These are phyloP conservation scores for Hypomyces rosellus DNA, from an alignment of 2,329 filamentous ascomycete genomes.

Conservation along the genomic window DNA sequence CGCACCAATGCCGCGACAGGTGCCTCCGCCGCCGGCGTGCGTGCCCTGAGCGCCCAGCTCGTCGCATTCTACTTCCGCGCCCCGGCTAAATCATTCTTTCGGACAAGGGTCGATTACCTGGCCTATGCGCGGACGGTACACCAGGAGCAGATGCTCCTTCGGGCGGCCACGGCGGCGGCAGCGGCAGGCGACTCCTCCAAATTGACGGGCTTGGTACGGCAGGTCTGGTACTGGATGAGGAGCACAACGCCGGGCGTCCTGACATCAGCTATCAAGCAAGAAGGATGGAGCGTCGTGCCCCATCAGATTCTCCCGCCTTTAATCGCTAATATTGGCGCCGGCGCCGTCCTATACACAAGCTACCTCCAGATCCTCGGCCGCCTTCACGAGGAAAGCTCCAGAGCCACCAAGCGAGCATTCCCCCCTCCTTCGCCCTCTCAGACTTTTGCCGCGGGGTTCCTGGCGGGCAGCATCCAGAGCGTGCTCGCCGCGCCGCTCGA, in stretches of 20 bases:
- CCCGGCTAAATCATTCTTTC: slow-evolving; percentile 88
- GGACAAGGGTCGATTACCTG: slow-evolving; percentile 79
- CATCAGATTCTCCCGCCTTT: slow-evolving; percentile 72
- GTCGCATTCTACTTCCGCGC: slow-evolving; percentile 89
- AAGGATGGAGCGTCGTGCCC: slow-evolving; percentile 68
- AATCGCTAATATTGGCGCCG: slow-evolving; percentile 67
- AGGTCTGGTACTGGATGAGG: slow-evolving; percentile 45
- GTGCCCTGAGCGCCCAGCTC: slow-evolving; percentile 75
- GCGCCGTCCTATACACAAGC: slow-evolving; percentile 67
- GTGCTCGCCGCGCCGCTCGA: slow-evolving; percentile 68
- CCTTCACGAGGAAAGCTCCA: slow-evolving; percentile 58
- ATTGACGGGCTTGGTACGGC: slow-evolving; percentile 28
- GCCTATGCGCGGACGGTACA: slow-evolving; percentile 51
- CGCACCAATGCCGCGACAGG: slow-evolving; percentile 56
- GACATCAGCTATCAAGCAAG: slow-evolving; percentile 57
- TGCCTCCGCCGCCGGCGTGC: slow-evolving; percentile 77
- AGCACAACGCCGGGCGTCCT: slow-evolving; percentile 65
- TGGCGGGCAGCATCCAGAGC: slow-evolving; percentile 64
- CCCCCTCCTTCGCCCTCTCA: slow-evolving; percentile 58
- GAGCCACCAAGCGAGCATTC: slow-evolving; percentile 55
- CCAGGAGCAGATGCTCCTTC: slow-evolving; percentile 31
- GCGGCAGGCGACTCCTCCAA: slow-evolving; percentile 29
- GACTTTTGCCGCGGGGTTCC: slow-evolving; percentile 63
- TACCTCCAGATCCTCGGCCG: slow-evolving; percentile 64
- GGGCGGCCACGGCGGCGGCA: slow-evolving; percentile 30